phyloP scores from a whole-genome alignment of 331 rosid species.

The Arachis monticola region DNA sequence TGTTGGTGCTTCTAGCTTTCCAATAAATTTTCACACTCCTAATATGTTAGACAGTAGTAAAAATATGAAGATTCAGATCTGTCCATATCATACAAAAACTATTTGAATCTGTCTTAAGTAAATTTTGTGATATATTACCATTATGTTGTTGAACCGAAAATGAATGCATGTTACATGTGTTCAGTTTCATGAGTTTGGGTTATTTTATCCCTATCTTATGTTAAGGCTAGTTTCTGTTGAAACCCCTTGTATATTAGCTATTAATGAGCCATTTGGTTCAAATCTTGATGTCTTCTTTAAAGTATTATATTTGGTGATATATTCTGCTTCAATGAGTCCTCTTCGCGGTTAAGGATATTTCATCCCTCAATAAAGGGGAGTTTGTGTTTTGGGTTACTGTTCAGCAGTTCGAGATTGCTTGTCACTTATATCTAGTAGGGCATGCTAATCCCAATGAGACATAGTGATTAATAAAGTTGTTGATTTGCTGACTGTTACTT shows the following conservation, averaged over 20 bases:
- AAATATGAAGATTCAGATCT: background rate
- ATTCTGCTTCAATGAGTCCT: background rate
- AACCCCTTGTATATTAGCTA: slow-evolving; percentile 11
- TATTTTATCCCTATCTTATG: slow-evolving; percentile 16
- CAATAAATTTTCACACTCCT: background rate
- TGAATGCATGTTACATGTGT: background rate
- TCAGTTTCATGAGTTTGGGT: background rate
- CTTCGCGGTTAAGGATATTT: slow-evolving; percentile 6
- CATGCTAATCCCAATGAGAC: background rate
- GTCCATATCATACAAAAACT: slow-evolving; percentile 20
- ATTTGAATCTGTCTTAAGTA: background rate
- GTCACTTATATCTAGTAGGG: background rate
- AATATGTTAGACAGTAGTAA: background rate
- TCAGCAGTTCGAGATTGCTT: slow-evolving; percentile 1
- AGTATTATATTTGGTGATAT: slow-evolving; percentile 9
- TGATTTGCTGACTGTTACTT: slow-evolving; percentile 14
- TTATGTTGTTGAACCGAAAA: slow-evolving; percentile 9
- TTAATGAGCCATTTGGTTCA: background rate
- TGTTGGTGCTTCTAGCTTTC: slow-evolving; percentile 50
- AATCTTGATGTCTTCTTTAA: background rate
- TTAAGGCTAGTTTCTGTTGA: background rate
- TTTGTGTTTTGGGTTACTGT: background rate
- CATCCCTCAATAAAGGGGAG: background rate
- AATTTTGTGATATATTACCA: slow-evolving; percentile 15
- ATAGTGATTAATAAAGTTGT: background rate